These are phyloP conservation scores for Moringa oleifera DNA, from an alignment of 345 rosid genomes.

Conservation along the genomic window DNA sequence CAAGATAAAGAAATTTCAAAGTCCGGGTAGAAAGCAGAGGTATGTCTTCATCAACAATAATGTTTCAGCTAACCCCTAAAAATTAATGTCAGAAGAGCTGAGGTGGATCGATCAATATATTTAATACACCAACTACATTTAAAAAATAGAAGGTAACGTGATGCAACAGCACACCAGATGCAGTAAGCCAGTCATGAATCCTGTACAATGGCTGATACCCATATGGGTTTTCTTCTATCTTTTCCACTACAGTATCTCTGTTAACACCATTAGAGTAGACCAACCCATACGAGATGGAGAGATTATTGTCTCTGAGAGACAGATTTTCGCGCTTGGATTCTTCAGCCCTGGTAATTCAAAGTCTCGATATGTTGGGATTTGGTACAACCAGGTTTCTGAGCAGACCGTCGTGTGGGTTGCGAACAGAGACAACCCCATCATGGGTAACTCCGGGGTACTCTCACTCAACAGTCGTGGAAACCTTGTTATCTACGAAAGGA, in stretches of 20 bases:
- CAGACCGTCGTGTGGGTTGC: slow-evolving; percentile 76
- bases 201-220: background rate
- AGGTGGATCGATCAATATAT: no score
- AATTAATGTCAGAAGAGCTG: no score
- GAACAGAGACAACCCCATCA: slow-evolving; percentile 52
- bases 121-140: no score
- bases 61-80: no score
- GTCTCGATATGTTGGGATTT: slow-evolving; percentile 63
- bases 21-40: no score
- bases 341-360: slow-evolving; percentile 45
- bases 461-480: slow-evolving; percentile 36
- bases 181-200: slow-evolving; percentile 9
- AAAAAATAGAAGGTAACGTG: no score
- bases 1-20: no score
- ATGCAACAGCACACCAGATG: no score
- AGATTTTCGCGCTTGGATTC: slow-evolving; percentile 55
- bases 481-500: slow-evolving; percentile 23
- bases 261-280: slow-evolving; percentile 25
- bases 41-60: no score
- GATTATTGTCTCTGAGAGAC: slow-evolving; percentile 31
- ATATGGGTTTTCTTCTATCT: slow-evolving; percentile 13
- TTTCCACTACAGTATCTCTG: slow-evolving; percentile 17
- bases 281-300: slow-evolving; percentile 41
- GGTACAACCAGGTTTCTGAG: slow-evolving; percentile 49
- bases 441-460: slow-evolving; percentile 36